phyloP scores from a whole-genome alignment of 495 filamentous ascomycete species.

The Aspergillus conjunctus region DNA sequence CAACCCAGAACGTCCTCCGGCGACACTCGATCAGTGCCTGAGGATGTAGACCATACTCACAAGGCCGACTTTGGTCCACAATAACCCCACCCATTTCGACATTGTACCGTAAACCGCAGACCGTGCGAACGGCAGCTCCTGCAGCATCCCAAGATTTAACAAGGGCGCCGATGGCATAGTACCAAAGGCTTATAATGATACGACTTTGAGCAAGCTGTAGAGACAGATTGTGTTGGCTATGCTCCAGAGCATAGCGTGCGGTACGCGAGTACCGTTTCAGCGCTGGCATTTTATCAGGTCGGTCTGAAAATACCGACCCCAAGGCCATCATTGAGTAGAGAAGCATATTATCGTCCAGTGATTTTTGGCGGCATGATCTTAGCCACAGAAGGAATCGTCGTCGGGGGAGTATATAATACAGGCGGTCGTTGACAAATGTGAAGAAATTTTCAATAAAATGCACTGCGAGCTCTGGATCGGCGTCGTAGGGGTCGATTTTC shows the following conservation, averaged over 20 bases:
- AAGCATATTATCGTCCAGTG: conserved; percentile 67
- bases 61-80: conserved; percentile 42
- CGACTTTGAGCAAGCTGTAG: conserved; percentile 64
- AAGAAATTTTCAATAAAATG: conserved; percentile 61
- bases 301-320: conserved; percentile 59
- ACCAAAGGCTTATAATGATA: conserved; percentile 64
- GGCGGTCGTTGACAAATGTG: conserved; percentile 51
- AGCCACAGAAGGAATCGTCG: conserved; percentile 56
- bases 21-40: conserved; percentile 64
- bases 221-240: conserved; percentile 50
- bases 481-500: conserved; percentile 65
- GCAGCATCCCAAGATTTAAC: conserved; percentile 61
- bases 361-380: conserved; percentile 53
- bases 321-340: conserved; percentile 65
- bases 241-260: conserved; percentile 59
- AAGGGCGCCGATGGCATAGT: conserved; percentile 57
- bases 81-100: conserved; percentile 58
- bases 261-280: conserved; percentile 57
- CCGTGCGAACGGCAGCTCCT: conserved; percentile 59
- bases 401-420: conserved; percentile 61
- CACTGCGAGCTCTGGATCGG: conserved; percentile 47
- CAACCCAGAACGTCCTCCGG: conserved; percentile 68
- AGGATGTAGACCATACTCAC: conserved; percentile 60
- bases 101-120: conserved; percentile 59
- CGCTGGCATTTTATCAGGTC: conserved; percentile 47